These are phyloP conservation scores for Physaria fendleri DNA, from an alignment of 345 rosid genomes.

Conservation along the genomic window DNA sequence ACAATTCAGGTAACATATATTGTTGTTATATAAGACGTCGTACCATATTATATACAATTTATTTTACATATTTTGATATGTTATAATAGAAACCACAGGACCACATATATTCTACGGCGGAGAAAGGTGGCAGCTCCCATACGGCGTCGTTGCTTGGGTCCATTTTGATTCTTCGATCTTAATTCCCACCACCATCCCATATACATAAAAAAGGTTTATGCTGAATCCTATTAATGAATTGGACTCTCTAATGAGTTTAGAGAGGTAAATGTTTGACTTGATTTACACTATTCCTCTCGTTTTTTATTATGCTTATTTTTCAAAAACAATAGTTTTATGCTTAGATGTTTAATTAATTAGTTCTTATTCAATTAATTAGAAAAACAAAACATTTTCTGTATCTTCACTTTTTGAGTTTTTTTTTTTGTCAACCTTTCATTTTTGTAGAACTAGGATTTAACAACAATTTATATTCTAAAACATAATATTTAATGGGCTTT, in stretches of 20 bases:
- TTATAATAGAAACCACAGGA: slow-evolving; percentile 22
- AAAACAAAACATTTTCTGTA: too few relatives aligned
- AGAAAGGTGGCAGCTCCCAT: slow-evolving; percentile 9
- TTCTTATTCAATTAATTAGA: too few relatives aligned
- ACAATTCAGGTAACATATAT: slow-evolving; percentile 23
- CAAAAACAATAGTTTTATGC: too few relatives aligned
- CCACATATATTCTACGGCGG: slow-evolving; percentile 14
- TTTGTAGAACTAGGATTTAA: too few relatives aligned
- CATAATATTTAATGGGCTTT: too few relatives aligned
- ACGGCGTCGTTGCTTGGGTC: slow-evolving; percentile 28
- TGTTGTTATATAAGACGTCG: slow-evolving; percentile 27
- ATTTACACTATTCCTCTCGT: background rate
- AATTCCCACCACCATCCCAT: slow-evolving; percentile 18
- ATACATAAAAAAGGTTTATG: background rate
- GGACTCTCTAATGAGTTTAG: background rate
- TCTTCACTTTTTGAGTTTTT: too few relatives aligned
- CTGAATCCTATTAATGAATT: slow-evolving; percentile 4
- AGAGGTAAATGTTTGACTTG: background rate
- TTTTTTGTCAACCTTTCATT: too few relatives aligned
- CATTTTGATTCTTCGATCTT: slow-evolving; percentile 20
- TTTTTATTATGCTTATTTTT: too few relatives aligned
- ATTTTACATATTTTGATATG: slow-evolving; percentile 4
- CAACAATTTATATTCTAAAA: too few relatives aligned
- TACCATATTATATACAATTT: slow-evolving; percentile 3
- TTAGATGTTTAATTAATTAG: too few relatives aligned